Conservation (phyloP, 805 yeast genomes). For the Sugiyamaella valdiviana region DNA sequence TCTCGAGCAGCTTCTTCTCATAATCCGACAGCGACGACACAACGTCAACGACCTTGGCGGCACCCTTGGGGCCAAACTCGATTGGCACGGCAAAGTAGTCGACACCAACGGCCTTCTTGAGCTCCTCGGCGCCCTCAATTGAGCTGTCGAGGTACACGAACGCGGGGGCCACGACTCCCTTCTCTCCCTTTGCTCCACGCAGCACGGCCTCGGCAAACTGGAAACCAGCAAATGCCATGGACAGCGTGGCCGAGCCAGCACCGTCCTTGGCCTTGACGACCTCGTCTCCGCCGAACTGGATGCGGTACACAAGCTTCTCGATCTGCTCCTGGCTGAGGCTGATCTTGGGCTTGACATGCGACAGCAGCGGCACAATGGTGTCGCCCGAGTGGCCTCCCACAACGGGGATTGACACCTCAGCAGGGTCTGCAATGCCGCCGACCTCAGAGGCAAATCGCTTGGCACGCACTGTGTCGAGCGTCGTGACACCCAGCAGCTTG, state of each 20-base stretch:
- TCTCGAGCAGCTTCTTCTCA: conserved; percentile 78
- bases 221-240: conserved; percentile 94
- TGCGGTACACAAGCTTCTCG: conserved; percentile 69
- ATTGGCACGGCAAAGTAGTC: conserved; percentile 73
- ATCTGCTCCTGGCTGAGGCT: conserved; percentile 33
- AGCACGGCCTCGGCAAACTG: conserved; percentile 60
- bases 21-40: conserved; percentile 66
- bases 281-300: conserved; percentile 96
- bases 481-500: conserved; percentile 81
- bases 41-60: conserved; percentile 50
- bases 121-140: conserved; percentile 47
- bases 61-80: conserved; percentile 69
- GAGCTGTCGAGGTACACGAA: conserved; percentile 33
- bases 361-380: conserved; percentile 82
- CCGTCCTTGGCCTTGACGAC: conserved; percentile 94
- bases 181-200: conserved; percentile 36
- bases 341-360: conserved; percentile 35
- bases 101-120: conserved; percentile 64
- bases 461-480: conserved; percentile 81
- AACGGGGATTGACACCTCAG: conserved; percentile 56
- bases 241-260: conserved; percentile 88
- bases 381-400: conserved; percentile 95
- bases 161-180: conserved; percentile 42
- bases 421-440: conserved; percentile 37
- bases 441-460: conserved; percentile 65